phyloP scores from a whole-genome alignment of 2,329 filamentous ascomycete species.

The Alternaria gansuensis region DNA sequence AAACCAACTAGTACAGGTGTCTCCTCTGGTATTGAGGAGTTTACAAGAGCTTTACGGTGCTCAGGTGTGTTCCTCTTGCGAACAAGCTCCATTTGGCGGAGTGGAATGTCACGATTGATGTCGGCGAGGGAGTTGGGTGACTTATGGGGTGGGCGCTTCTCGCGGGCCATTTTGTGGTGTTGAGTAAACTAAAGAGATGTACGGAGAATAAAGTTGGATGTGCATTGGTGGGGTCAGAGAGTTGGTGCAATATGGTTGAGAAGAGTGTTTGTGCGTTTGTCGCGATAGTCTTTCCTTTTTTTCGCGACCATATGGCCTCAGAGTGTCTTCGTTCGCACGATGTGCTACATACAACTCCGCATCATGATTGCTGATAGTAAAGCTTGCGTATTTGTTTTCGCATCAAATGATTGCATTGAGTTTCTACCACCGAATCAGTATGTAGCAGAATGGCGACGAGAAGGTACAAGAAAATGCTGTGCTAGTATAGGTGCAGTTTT shows the following conservation, averaged over 20 bases:
- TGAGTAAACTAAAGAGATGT: background rate
- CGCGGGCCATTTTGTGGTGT: background rate
- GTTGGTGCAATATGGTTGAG: background rate
- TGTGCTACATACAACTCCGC: background rate
- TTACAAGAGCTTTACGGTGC: background rate
- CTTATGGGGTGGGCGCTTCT: background rate
- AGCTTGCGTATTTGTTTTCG: background rate
- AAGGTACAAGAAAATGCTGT: background rate
- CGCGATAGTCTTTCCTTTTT: background rate
- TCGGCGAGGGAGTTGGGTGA: background rate
- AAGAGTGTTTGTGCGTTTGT: slow-evolving; percentile 1
- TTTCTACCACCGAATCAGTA: background rate
- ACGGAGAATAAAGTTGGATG: background rate
- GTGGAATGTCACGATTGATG: background rate
- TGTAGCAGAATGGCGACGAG: background rate
- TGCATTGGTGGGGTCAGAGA: background rate
- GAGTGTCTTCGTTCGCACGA: background rate
- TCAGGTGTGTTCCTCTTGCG: background rate
- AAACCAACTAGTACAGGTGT: background rate
- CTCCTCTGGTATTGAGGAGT: background rate
- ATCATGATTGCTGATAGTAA: background rate
- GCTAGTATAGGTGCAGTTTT: background rate
- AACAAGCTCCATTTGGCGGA: background rate
- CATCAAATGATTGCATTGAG: background rate
- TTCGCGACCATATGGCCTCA: background rate